A percentile compares a stretch with the other conserved stretches of the same genome.
Conservation (phyloP, 495 filamentous ascomycete species). For the Penicillium argentinense region DNA sequence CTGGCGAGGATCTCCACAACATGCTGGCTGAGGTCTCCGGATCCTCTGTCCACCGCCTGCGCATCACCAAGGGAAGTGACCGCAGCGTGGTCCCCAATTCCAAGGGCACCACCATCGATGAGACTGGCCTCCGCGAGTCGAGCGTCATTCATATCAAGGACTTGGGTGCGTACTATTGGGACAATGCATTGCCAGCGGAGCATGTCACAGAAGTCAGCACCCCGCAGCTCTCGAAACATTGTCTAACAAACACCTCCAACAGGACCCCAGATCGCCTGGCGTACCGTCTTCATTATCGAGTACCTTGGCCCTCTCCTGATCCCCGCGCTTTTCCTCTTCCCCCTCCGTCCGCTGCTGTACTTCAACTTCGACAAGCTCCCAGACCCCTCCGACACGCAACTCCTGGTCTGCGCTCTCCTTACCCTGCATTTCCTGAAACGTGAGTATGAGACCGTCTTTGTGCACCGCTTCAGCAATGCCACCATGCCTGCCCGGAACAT, state of each 20-base stretch:
- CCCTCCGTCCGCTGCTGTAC: slow-evolving; percentile 74
- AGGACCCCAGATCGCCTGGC: slow-evolving; percentile 94
- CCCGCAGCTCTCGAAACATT: not conserved
- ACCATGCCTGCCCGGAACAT: slow-evolving; percentile 89
- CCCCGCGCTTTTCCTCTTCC: slow-evolving; percentile 69
- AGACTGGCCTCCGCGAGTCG: slow-evolving; percentile 63
- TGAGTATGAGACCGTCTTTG: slow-evolving; percentile 88
- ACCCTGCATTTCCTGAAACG: slow-evolving; percentile 89
- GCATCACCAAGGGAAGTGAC: slow-evolving; percentile 71
- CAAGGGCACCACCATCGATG: slow-evolving; percentile 60
- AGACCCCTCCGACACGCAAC: slow-evolving; percentile 63
- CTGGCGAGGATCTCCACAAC: slow-evolving; percentile 63
- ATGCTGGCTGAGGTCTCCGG: slow-evolving; percentile 54
- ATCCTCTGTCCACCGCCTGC: slow-evolving; percentile 59
- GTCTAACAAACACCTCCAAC: not conserved
- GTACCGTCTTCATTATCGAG: slow-evolving; percentile 90
- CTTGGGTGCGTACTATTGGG: slow-evolving; percentile 60
- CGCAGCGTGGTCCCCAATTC: slow-evolving; percentile 67
- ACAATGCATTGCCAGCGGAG: not conserved
- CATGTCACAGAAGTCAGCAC: not conserved
- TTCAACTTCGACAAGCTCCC: slow-evolving; percentile 51
- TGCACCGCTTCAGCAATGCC: slow-evolving; percentile 91
- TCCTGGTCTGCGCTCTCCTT: slow-evolving; percentile 68
- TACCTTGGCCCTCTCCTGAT: slow-evolving; percentile 94
- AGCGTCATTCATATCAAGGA: slow-evolving; percentile 88